phyloP scores from a whole-genome alignment of 179 eudicot species.

The Spergularia azorica region DNA sequence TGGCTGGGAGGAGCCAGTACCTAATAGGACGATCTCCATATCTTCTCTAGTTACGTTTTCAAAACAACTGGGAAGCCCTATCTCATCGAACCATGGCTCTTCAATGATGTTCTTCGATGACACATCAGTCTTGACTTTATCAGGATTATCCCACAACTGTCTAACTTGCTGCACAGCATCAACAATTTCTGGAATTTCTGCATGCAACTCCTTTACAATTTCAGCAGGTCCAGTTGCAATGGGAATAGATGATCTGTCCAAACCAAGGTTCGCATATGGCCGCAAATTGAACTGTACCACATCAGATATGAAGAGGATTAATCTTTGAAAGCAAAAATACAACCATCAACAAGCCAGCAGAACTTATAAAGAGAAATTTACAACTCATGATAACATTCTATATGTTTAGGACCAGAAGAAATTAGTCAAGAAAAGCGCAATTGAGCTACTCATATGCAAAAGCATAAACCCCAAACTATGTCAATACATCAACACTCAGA shows the following conservation, averaged over 20 bases:
- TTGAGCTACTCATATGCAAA: background rate
- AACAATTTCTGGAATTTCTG: slow-evolving; percentile 77
- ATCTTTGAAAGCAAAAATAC: background rate
- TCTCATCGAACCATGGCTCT: slow-evolving; percentile 77
- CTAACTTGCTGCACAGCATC: slow-evolving; percentile 65
- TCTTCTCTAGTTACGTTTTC: slow-evolving; percentile 81
- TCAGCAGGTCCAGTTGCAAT: slow-evolving; percentile 29
- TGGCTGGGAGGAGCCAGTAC: slow-evolving; percentile 99
- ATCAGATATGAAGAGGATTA: background rate
- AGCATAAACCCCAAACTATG: background rate
- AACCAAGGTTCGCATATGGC: slow-evolving; percentile 74
- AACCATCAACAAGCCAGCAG: slow-evolving; percentile 17
- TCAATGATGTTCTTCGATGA: slow-evolving; percentile 36
- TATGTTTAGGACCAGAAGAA: background rate
- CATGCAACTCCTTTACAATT: slow-evolving; percentile 55
- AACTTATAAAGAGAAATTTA: background rate
- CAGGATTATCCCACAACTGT: slow-evolving; percentile 44
- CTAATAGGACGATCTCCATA: slow-evolving; percentile 89
- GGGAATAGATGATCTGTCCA: slow-evolving; percentile 72
- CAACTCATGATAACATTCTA: no score
- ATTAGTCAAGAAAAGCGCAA: background rate
- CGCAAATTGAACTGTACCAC: slow-evolving; percentile 78
- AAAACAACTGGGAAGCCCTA: slow-evolving; percentile 70
- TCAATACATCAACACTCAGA: background rate
- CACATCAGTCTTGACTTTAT: slow-evolving; percentile 24